Base-by-base conservation (phyloP, 106 monocot species). In the Chionographis japonica region DNA sequence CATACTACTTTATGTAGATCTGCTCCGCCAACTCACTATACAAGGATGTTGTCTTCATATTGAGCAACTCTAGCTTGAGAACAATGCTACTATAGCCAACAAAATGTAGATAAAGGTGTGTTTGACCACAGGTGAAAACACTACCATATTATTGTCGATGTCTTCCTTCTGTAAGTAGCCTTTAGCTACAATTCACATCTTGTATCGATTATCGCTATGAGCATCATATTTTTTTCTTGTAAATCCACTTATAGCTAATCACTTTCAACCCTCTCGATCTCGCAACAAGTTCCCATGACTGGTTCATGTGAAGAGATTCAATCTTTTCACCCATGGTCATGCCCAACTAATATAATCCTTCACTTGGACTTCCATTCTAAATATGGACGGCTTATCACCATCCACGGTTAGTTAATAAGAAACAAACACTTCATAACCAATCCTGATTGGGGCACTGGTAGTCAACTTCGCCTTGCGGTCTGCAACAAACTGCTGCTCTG, bases 291-390 rank as follows among this genome's bases (percentile, higher is more conserved):
- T 35, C 51, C 51, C 20, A 66, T 3, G 17, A 3, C 3, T 66
- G 0, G 12, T 52, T 66, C 10, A 52, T 66, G 3, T 66, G 51
- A 66, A 66, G 66, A 66, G 66, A 66, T 36, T 27, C 50, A 17
- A 66, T 52, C 52, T 66, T 51, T 52, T 66, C 65, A 50, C 52
- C 10, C 51, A 52, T 52, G 9, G 10, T 8, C 6, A 2, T 2
- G 4, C 7, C 27, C 59, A 0, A 59, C 36, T 59, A 27, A 27
- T 20, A 40, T 20, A 4, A 18, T 35, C 11, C 58, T 14, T 18
- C 1, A 14, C 17, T 58, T 35, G 7, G 4, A 7, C 20, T 58
- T 37, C 27, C 0, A 1, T 11, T 58, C n/a, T 16, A 56, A 20
- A 37, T 7, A 35, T 36, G 36, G 2, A 4, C 6, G 5, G 35